These are phyloP conservation scores for Alternaria infectoria DNA, from an alignment of 2,329 filamentous ascomycete genomes.

Conservation along the genomic window DNA sequence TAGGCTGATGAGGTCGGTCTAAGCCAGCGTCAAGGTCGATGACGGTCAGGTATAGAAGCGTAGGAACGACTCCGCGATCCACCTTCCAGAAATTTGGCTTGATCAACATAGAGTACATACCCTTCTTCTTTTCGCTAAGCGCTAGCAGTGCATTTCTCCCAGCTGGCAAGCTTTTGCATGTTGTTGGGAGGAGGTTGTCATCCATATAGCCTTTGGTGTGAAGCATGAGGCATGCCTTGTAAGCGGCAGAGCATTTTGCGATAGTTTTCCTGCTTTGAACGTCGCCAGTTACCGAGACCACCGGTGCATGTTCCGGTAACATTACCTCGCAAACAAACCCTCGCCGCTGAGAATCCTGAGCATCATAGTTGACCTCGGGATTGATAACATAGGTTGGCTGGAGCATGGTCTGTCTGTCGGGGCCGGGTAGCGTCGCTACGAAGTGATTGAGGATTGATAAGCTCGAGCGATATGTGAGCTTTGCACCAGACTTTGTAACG, in stretches of 20 bases:
- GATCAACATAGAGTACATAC: slow-evolving; percentile 75
- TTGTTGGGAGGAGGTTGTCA: slow-evolving; percentile 74
- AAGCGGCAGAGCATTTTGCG: slow-evolving; percentile 89
- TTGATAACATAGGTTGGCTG: slow-evolving; percentile 67
- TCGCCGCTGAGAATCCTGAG: slow-evolving; percentile 7
- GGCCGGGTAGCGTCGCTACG: slow-evolving; percentile 67
- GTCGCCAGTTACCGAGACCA: slow-evolving; percentile 69
- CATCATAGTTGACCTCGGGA: slow-evolving; percentile 13
- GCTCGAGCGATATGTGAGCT: slow-evolving; percentile 77
- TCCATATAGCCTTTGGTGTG: slow-evolving; percentile 72
- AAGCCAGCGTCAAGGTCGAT: slow-evolving; percentile 68
- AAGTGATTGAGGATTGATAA: slow-evolving; percentile 76
- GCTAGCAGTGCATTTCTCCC: slow-evolving; percentile 90
- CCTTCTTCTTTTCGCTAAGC: slow-evolving; percentile 76
- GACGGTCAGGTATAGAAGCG: slow-evolving; percentile 65
- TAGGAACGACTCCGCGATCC: slow-evolving; percentile 54
- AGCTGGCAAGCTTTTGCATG: slow-evolving; percentile 72
- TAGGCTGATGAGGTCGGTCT: slow-evolving; percentile 64
- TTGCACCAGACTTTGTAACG: slow-evolving; percentile 73
- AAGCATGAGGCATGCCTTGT: slow-evolving; percentile 77
- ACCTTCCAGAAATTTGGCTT: slow-evolving; percentile 78
- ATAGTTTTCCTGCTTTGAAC: slow-evolving; percentile 72
- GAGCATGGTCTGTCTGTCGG: slow-evolving; percentile 55
- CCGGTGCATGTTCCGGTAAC: slow-evolving; percentile 75
- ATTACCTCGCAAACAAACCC: slow-evolving; percentile 72